phyloP scores from a whole-genome alignment of 1,139 yeast species.

The Oligophagozyma castellii region DNA sequence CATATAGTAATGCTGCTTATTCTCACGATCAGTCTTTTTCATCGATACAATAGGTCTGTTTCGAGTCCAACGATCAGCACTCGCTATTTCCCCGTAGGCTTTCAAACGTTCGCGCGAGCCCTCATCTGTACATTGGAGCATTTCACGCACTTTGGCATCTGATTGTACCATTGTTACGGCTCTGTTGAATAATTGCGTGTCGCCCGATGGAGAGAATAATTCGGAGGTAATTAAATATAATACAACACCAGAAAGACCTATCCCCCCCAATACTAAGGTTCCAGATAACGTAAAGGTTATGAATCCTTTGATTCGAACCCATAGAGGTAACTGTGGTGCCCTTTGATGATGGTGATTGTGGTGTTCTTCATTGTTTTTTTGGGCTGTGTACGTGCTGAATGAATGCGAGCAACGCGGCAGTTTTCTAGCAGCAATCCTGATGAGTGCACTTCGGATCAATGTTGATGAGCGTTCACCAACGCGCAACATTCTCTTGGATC shows the following conservation, averaged over 20 bases:
- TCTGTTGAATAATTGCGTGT: conserved; percentile 76
- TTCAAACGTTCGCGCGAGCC: conserved; percentile 52
- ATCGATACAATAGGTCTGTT: conserved; percentile 63
- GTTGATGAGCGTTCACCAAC: no score
- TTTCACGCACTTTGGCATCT: conserved; percentile 44
- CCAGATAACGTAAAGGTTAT: conserved; percentile 52
- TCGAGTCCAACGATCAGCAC: conserved; percentile 70
- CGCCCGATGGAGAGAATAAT: conserved; percentile 78
- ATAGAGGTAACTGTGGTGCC: conserved; percentile 18
- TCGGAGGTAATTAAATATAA: conserved; percentile 67
- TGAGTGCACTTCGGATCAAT: no score
- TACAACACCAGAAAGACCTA: conserved; percentile 56
- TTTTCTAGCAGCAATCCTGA: no score
- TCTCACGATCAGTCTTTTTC: conserved; percentile 49
- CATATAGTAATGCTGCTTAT: conserved; percentile 71
- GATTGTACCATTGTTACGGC: conserved; percentile 67
- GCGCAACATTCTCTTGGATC: no score
- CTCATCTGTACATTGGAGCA: conserved; percentile 37
- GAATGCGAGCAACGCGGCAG: no score
- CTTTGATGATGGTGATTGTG: no score
- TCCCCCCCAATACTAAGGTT: conserved; percentile 48
- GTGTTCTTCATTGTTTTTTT: no score
- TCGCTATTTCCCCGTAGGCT: conserved; percentile 66
- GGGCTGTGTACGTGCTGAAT: no score
- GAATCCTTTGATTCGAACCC: conserved; percentile 36